Evolutionary conservation across 179 eudicot genomes (phyloP).

Genomic region (Monotropa hypopitys): DNA sequence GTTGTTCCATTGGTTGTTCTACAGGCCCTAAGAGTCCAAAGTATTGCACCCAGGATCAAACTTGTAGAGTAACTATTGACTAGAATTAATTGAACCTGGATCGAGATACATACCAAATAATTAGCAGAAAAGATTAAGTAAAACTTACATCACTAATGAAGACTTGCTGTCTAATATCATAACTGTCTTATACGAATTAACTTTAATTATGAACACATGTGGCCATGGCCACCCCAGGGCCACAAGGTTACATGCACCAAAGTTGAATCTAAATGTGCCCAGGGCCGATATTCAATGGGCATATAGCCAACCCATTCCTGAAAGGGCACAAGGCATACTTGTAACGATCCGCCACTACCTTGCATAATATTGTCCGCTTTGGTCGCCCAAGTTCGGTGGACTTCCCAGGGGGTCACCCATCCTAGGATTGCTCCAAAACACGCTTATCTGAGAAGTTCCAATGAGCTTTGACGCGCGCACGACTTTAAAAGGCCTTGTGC

Average conservation of each 20-base stretch:
- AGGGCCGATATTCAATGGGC: neutral
- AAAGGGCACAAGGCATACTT: too few relatives aligned
- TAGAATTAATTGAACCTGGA: neutral
- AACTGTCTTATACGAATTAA: neutral
- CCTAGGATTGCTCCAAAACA: too few relatives aligned
- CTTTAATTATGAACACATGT: neutral
- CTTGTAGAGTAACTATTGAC: neutral
- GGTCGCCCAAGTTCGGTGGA: too few relatives aligned
- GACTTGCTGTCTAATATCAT: neutral
- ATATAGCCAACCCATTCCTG: neutral
- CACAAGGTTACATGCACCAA: neutral
- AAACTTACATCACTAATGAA: neutral
- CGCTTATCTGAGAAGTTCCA: too few relatives aligned
- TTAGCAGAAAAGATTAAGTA: neutral
- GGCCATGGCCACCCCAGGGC: neutral
- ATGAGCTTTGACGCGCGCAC: too few relatives aligned
- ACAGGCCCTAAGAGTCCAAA: slow-evolving; percentile 2
- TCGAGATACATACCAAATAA: neutral
- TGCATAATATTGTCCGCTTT: too few relatives aligned
- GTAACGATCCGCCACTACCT: too few relatives aligned
- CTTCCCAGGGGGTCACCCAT: too few relatives aligned
- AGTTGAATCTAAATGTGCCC: neutral
- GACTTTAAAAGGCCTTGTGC: too few relatives aligned
- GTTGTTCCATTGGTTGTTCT: too few relatives aligned
- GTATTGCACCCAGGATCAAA: neutral